Evolutionary conservation across 1,139 yeast species (phyloP), one percentile per base, ranked within the genome.

Genomic region (Suhomyces kunorum): DNA sequence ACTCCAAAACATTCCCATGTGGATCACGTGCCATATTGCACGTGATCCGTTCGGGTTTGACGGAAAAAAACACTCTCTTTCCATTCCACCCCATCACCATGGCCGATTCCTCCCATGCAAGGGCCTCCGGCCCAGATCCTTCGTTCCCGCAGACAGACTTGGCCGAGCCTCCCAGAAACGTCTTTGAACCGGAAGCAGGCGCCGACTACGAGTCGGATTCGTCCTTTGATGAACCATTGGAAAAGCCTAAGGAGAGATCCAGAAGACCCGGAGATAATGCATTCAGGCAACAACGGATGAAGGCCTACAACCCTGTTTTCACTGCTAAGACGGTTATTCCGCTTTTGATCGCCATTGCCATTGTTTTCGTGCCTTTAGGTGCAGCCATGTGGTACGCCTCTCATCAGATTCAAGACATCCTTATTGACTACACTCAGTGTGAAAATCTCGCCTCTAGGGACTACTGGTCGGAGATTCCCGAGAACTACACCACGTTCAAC

Each of bases 261-360:
- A 69, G 76, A 50, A 74, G 74, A 55, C 87, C 87, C 9, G 71
- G 71, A 6, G 74, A 76, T 44, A 81, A 78, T 56, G 78, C 79
- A 15, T 85, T 85, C 56, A 77, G 87, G 37, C 94, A 81, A 50
- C 87, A 81, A 52, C 62, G 76, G 43, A 58, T 81, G 36, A 71
- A 67, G 38, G 80, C 85, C 1, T 62, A 74, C 45, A 72, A 70
- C 57, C 98, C 98, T 1, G 92, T 92, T 39, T 74, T 90, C 51
- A 90, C 98, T 0, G 97, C 97, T 15, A 83, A 78, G 57, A 85
- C 94, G 4, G 95, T 90, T 29, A 78, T 92, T 44, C 97, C 97
- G 2, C 58, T 90, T 40, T 80, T 90, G 54, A 60, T 90, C 34
- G 63, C 74, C 8, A 74, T 92, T 36, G 94, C 96, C 4, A 71